phyloP scores from a whole-genome alignment of 73 alveolate genomes.

The Uronychia setigera region DNA sequence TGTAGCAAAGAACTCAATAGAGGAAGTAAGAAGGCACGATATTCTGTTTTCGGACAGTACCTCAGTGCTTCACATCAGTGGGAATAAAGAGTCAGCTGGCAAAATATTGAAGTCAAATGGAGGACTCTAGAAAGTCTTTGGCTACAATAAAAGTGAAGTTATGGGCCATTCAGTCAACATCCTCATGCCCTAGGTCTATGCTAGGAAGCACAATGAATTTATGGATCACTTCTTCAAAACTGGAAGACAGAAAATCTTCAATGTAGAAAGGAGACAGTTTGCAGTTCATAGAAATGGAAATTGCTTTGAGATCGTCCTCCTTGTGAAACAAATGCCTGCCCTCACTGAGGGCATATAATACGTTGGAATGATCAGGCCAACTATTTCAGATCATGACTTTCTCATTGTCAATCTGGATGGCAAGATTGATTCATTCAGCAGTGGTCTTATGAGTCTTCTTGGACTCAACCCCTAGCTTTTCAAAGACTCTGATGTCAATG shows the following conservation, averaged over 20 bases:
- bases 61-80: slow-evolving; percentile 45
- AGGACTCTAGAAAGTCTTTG: slow-evolving; percentile 44
- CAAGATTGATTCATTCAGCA: slow-evolving; percentile 24
- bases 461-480: slow-evolving; percentile 24
- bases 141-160: slow-evolving; percentile 30
- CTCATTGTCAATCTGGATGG: slow-evolving; percentile 24
- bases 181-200: slow-evolving; percentile 35
- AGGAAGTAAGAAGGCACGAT: slow-evolving; percentile 15
- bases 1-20: neutral
- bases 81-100: slow-evolving; percentile 42
- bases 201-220: slow-evolving; percentile 32
- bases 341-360: slow-evolving; percentile 39
- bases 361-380: slow-evolving; percentile 52
- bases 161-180: slow-evolving; percentile 35
- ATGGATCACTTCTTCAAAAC: slow-evolving; percentile 38
- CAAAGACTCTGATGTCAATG: slow-evolving; percentile 29
- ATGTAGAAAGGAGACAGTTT: slow-evolving; percentile 28
- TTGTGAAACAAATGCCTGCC: slow-evolving; percentile 40
- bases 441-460: slow-evolving; percentile 31
- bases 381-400: slow-evolving; percentile 22
- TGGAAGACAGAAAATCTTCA: slow-evolving; percentile 34
- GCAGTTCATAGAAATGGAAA: slow-evolving; percentile 35
- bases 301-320: slow-evolving; percentile 29
- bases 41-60: slow-evolving; percentile 35
- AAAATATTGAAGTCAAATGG: slow-evolving; percentile 25